Evolutionary conservation across 148 eudicot species (phyloP), one percentile per base, ranked within the genome.

Genomic region (Selenicereus undatus): DNA sequence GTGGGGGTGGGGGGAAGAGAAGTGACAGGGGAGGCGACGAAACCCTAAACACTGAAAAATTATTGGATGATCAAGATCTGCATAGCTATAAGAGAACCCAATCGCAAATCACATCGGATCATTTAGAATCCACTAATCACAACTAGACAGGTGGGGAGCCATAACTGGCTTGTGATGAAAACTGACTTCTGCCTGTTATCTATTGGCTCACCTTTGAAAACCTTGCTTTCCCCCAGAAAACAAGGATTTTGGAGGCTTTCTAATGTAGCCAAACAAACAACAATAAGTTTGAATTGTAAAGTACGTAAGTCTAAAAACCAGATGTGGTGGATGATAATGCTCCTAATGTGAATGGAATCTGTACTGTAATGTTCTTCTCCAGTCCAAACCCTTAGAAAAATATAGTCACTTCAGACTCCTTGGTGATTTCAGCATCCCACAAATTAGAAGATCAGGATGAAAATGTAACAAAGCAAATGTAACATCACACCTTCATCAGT

Each of bases 301-400:
- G 4, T 8, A 56, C 21, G 32, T 35, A 50, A 60, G 11, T 58
- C 42, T 39, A 52, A 58, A 73, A 35, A 51, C 26, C 75, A 76
- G 80, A 80, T 84, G 83, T 71, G 76, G 83, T 77, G 86, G 74
- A 71, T 84, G 83, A 84, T 74, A 56, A 62, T 76, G 86, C 78
- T 45, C 51, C 65, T 18, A 84, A 64, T 84, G 83, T 84, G 86
- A 84, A 84, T 22, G 83, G 83, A 84, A 84, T 84, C 68, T 81
- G 29, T 35, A 11, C 32, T 26, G 27, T 81, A 48, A 65, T 29
- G 54, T 62, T 50, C 52, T 7, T 79, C 3, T 22, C 45, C 60
- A 9, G 5, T 45, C 58, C 76, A 29, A 45, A 17, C 70, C 14
- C 65, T 60, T 14, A 0, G 4, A 48, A 60, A 60, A 16, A 32